Evolutionary conservation across 2,329 filamentous ascomycete species (phyloP), one percentile per base, ranked within the genome.

Genomic region (Xylariaceae sp.): DNA sequence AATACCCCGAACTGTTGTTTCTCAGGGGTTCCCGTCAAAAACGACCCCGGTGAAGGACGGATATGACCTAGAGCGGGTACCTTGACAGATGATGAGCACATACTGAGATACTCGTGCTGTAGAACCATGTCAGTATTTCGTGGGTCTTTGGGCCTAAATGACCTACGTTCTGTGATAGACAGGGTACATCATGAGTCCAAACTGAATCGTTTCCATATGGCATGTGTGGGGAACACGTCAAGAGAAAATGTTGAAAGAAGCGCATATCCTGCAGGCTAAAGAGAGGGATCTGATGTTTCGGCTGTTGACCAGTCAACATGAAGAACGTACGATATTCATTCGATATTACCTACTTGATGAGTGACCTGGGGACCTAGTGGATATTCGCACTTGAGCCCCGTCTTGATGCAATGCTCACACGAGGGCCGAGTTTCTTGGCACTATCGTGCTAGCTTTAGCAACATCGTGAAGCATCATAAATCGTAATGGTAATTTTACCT

Each of bases 141-240:
- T 34, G 18, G 15, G 10, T 44, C 8, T 30, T 53, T 11, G 37
- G 23, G 23, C 34, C 37, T 9, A 15, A 47, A 13, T 8, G 4
- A 70, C 80, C 34, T 76, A 85, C 85, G 60, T 83, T 84, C 63
- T 89, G 84, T 1, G 86, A 86, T 59, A 89, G 80, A 62, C 83
- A 83, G 0, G 87, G 86, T 8, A 90, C 81, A 59, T 86, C 80
- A 30, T 86, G 84, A 5, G 82, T 82, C 87, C 87, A 90, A 11
- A 88, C 77, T 6, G 80, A 76, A 63, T 89, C 84, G 62, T 86
- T 85, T 47, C 84, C 85, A 15, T 88, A 73, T 0, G 87, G 86
- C 23, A 88, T 78, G 70, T 85, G 81, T 2, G 86, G 87, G 66
- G 84, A 84, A 64, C 83, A 86, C 42, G 79, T 76, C 34, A 81